phyloP scores from a whole-genome alignment of 257 asterid genomes.

The Handroanthus guayacan region DNA sequence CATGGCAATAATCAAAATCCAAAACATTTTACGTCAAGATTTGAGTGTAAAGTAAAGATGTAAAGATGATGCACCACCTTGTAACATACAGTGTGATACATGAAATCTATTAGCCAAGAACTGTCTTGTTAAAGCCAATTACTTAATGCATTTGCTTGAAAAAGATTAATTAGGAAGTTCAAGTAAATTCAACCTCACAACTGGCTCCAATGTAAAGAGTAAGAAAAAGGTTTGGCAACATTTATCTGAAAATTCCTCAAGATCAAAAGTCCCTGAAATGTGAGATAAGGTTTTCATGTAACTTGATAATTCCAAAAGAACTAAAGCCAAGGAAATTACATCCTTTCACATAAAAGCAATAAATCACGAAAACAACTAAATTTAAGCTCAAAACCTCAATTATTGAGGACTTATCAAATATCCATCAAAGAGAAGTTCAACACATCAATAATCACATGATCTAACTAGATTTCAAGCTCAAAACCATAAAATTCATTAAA shows the following conservation, averaged over 20 bases:
- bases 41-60: neutral
- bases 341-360: neutral
- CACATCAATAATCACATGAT: neutral
- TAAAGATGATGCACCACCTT: neutral
- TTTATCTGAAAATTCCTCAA: too few relatives aligned
- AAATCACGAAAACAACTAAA: constrained; percentile 1
- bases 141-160: neutral
- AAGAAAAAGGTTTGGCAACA: neutral
- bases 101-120: neutral
- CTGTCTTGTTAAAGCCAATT: neutral
- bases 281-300: neutral
- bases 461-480: neutral
- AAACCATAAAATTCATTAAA: neutral
- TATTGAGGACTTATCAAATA: neutral
- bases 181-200: neutral
- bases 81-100: neutral
- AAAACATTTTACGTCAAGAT: neutral
- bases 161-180: neutral
- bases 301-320: constrained; percentile 9
- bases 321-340: neutral
- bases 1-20: neutral
- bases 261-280: neutral
- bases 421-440: neutral
- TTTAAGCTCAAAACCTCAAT: neutral
- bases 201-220: neutral